Base-by-base conservation (phyloP, 768 basidiomycete species). In the Sarcodon aspratus region DNA sequence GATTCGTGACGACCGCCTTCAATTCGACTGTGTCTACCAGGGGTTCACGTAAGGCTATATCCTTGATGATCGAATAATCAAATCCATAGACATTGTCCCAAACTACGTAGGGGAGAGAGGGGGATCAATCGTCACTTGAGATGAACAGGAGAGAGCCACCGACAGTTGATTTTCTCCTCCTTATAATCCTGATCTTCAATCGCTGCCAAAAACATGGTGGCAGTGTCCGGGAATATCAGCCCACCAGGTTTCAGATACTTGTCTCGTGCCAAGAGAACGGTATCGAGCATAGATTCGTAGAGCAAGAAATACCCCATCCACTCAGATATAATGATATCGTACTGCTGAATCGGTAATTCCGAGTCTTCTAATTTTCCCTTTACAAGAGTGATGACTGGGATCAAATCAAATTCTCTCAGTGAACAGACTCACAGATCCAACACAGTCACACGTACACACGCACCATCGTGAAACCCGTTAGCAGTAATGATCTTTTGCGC, bases 231-330 rank as follows among this genome's bases (percentile, higher is more conserved):
- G 74, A 99, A 98, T 63, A 99, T 89, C 46, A 88, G 74, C 48
- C 96, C 96, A 40, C 70, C 88, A 46, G 80, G 80, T 57, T 87
- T 92, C 58, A 99, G 80, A 72, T 96, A 98, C 66, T 89, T 90
- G 75, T 99, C 96, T 50, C 96, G 80, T 7, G 96, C 96, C 44
- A 94, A 75, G 38, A 99, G 80, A 48, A 99, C 96, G 21, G 94
- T 97, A 69, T 99, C 95, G 56, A 98, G 81, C 96, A 99, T 98
- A 60, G 92, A 94, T 66, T 98, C 96, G 72, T 98, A 98, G 33
- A 99, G 79, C 45, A 98, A 73, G 77, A 98, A 97, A 70, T 99
- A 99, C 38, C 96, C 96, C 96, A 99, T 99, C 96, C 95, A 99
- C 66, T 99, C 96, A 52, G 93, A 96, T 62, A 99, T 89, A 69